Evolutionary conservation across 2,329 filamentous ascomycete genomes (phyloP).

Genomic region (Fusarium sp.): DNA sequence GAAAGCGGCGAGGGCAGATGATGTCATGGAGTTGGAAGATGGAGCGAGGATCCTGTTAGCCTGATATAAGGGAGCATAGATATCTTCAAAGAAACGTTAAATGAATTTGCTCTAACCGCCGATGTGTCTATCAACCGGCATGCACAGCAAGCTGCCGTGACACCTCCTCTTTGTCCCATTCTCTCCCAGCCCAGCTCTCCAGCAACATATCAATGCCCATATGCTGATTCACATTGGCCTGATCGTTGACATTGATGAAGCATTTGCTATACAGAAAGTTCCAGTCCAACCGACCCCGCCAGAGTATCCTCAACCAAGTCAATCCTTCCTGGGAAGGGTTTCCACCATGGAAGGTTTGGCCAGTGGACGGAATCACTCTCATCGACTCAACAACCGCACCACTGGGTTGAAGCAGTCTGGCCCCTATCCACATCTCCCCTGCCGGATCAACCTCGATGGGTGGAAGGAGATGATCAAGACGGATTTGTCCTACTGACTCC

Average conservation of each 20-base stretch:
- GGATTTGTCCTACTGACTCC: slow-evolving; percentile 12
- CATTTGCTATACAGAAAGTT: neutral
- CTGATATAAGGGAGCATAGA: slow-evolving; percentile 6
- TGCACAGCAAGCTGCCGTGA: neutral
- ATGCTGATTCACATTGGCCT: neutral
- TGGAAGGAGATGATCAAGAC: slow-evolving; percentile 5
- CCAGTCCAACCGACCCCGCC: slow-evolving; percentile 7
- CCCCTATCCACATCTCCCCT: slow-evolving; percentile 14
- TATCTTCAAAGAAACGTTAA: neutral
- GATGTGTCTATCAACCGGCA: too few relatives aligned
- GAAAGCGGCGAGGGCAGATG: slow-evolving; percentile 57
- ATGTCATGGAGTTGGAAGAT: slow-evolving; percentile 63
- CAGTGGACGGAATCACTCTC: slow-evolving; percentile 1
- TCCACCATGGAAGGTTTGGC: neutral
- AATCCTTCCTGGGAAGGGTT: neutral
- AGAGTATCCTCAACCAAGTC: neutral
- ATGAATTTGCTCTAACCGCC: neutral
- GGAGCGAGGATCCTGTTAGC: slow-evolving; percentile 49
- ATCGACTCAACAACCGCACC: neutral
- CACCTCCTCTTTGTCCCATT: neutral
- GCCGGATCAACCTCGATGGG: neutral
- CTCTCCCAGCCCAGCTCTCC: neutral
- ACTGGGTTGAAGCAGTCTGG: neutral
- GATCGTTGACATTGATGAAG: neutral
- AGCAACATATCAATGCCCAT: neutral